Evolutionary conservation across 1,139 yeast genomes (phyloP), one percentile per base, ranked within the genome.

Genomic region (Yamadazyma trypodendri): DNA sequence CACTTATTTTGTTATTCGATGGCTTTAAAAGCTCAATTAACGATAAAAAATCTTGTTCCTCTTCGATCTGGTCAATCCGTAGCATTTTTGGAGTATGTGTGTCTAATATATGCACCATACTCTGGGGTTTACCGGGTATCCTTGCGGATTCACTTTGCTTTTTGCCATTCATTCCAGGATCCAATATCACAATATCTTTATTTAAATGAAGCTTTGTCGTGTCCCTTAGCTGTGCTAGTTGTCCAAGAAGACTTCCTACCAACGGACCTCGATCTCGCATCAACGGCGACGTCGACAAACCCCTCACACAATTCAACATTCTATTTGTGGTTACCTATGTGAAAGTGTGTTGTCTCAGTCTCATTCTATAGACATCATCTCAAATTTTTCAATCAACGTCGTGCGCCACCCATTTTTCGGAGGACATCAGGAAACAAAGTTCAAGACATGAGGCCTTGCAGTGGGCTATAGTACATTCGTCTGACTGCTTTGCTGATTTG

Each of bases 1-100:
- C 48, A 21, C 45, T 41, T 7, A 48, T 28, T 10, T 21, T 17
- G 12, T 28, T 34, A 6, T 40, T 38, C 2, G 33, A 9, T 2
- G 40, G 22, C 28, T 35, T 34, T 21, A 48, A 15, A 25, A 16
- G 24, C 12, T 18, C 27, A 15, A 32, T 24, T 20, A 32, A 13
- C 11, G 28, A 3, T n/a, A 18, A 12, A 21, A 24, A 32, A 12
- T 32, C 31, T 15, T 28, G 23, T 28, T 28, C 31, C n/a, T 10
- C 22, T 7, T 18, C 31, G 6, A 18, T 6, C 8, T 15, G 9
- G 18, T 28, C 23, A 6, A 28, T 28, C 14, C 17, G 31, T 10
- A 28, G 16, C 22, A 28, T n/a, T 13, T 14, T 18, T 4, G 31
- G 31, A 3, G 23, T 28, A 18, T 18, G 22, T 5, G 20, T 15